phyloP scores from a whole-genome alignment of 2,329 filamentous ascomycete species.

The Rosellinia necatrix region DNA sequence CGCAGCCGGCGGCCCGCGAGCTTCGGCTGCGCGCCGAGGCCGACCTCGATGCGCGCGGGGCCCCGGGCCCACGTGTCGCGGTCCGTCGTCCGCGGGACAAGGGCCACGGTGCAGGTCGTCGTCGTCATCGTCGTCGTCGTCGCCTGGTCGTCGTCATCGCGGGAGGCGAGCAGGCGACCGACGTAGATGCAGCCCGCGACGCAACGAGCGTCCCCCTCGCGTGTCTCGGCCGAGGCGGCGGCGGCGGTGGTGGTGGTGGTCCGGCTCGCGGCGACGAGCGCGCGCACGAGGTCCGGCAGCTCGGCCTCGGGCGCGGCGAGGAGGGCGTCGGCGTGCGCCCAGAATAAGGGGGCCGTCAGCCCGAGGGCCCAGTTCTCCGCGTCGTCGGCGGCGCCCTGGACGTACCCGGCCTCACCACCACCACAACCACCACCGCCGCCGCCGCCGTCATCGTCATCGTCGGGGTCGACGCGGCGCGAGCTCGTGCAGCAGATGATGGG shows the following conservation, averaged over 20 bases:
- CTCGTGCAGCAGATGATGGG: slow-evolving; percentile 85
- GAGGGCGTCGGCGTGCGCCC: slow-evolving; percentile 67
- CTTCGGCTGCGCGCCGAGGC: slow-evolving; percentile 68
- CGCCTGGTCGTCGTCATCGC: too few relatives aligned
- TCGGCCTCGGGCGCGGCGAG: slow-evolving; percentile 69
- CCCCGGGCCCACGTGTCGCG: slow-evolving; percentile 49
- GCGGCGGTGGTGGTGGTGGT: slow-evolving; percentile 44
- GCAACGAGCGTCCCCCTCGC: too few relatives aligned
- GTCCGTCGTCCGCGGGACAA: slow-evolving; percentile 50
- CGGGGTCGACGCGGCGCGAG: slow-evolving; percentile 71
- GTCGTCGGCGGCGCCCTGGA: slow-evolving; percentile 94
- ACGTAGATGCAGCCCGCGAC: slow-evolving; percentile 44
- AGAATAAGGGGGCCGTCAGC: slow-evolving; percentile 79
- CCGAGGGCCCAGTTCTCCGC: slow-evolving; percentile 90
- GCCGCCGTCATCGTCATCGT: slow-evolving; percentile 71
- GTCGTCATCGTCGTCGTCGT: too few relatives aligned
- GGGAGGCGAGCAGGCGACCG: slow-evolving; percentile 28
- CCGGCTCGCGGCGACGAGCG: slow-evolving; percentile 48
- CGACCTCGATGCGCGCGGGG: slow-evolving; percentile 56
- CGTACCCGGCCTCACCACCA: slow-evolving; percentile 74
- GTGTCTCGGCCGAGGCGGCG: too few relatives aligned
- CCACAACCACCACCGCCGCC: too few relatives aligned
- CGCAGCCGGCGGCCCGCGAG: slow-evolving; percentile 83
- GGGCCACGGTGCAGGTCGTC: slow-evolving; percentile 47
- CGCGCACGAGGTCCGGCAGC: slow-evolving; percentile 54